phyloP scores from a whole-genome alignment of 1,139 yeast genomes.

The Diutina scorzettiae region DNA sequence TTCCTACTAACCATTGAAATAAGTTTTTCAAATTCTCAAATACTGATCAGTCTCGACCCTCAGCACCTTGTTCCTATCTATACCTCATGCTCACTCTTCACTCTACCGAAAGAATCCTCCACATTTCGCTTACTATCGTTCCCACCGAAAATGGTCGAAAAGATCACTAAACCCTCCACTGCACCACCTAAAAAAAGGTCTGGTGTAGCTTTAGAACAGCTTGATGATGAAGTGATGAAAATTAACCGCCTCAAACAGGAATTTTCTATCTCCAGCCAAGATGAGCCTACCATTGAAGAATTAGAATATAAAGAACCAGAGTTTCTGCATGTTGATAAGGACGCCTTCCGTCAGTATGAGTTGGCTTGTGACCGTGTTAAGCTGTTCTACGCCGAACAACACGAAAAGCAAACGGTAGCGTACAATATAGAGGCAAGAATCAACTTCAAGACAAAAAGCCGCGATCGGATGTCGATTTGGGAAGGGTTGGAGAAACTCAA shows the following conservation, averaged over 20 bases:
- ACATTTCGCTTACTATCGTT: too few relatives aligned
- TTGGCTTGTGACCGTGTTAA: constrained; percentile 60
- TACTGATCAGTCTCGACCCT: too few relatives aligned
- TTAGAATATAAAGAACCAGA: constrained; percentile 16
- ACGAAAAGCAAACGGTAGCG: constrained; percentile 59
- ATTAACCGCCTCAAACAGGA: constrained; percentile 8
- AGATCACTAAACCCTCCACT: constrained; percentile 16
- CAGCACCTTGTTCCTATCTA: too few relatives aligned
- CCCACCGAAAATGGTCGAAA: constrained; percentile 15
- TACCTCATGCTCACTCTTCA: too few relatives aligned
- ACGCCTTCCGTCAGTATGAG: constrained; percentile 52
- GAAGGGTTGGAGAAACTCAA: constrained; percentile 55
- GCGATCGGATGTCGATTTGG: constrained; percentile 65
- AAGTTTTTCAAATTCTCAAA: too few relatives aligned
- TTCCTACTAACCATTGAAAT: too few relatives aligned
- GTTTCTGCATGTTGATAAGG: constrained; percentile 26
- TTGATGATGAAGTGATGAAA: constrained; percentile 10
- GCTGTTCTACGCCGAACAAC: constrained; percentile 57
- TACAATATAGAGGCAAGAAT: constrained; percentile 62
- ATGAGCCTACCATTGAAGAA: constrained; percentile 1
- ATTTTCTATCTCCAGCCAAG: not conserved
- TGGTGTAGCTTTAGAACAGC: constrained; percentile 9
- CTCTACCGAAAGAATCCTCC: too few relatives aligned
- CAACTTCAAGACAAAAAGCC: constrained; percentile 50
- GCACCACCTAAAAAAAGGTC: constrained; percentile 11